These are phyloP conservation scores for Davidsoniella australis DNA, from an alignment of 2,329 filamentous ascomycete species.

Conservation along the genomic window DNA sequence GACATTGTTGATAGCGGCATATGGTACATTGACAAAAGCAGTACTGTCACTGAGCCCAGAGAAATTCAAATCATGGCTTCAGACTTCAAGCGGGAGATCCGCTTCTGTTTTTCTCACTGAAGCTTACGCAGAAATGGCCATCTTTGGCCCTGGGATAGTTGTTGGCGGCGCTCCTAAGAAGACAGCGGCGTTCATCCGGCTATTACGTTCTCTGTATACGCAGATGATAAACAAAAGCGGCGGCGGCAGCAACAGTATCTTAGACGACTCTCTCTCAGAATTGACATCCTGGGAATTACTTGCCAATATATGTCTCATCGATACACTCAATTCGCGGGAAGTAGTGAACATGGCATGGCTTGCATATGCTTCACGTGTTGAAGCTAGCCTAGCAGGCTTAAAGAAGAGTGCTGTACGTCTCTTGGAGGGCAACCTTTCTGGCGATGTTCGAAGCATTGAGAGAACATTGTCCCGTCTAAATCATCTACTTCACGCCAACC, in stretches of 20 bases:
- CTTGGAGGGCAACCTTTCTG: slow-evolving; percentile 43
- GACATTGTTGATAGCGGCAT: slow-evolving; percentile 60
- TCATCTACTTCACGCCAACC: slow-evolving; percentile 44
- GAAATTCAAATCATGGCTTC: slow-evolving; percentile 29
- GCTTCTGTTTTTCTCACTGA: slow-evolving; percentile 47
- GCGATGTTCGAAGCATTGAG: slow-evolving; percentile 38
- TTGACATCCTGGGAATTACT: slow-evolving; percentile 52
- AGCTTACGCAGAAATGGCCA: slow-evolving; percentile 41
- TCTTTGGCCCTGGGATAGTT: slow-evolving; percentile 18
- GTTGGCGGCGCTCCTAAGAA: slow-evolving; percentile 13
- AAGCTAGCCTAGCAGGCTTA: slow-evolving; percentile 36
- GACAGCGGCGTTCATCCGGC: slow-evolving; percentile 35
- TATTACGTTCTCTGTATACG: slow-evolving; percentile 46
- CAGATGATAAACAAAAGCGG: slow-evolving; percentile 30
- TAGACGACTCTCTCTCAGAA: slow-evolving; percentile 19
- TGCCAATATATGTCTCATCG: slow-evolving; percentile 49
- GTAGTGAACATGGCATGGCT: slow-evolving; percentile 33
- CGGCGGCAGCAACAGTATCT: too few relatives aligned
- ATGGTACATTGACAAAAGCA: slow-evolving; percentile 49
- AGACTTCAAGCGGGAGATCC: background rate
- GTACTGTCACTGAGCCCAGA: slow-evolving; percentile 42
- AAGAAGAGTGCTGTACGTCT: slow-evolving; percentile 46
- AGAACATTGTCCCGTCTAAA: slow-evolving; percentile 40
- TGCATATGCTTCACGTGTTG: slow-evolving; percentile 30
- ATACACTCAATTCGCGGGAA: slow-evolving; percentile 36